Percentiles rank a stretch among this genome's conserved stretches.
Conservation (phyloP, 2,329 filamentous ascomycete species). For the Ascocoryne sarcoides region DNA sequence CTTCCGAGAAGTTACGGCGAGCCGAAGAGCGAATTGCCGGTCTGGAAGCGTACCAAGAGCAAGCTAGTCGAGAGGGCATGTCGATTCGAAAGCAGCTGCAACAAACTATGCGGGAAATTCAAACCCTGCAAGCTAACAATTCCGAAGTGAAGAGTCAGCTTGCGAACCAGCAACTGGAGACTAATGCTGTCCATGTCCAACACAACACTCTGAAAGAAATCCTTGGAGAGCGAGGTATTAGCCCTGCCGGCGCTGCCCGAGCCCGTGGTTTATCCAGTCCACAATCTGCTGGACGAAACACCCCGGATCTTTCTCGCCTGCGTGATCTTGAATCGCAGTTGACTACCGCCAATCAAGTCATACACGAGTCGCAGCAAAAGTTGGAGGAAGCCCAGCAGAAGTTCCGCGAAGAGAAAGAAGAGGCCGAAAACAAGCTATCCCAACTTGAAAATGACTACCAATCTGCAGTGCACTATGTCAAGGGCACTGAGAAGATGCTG, state of each 20-base stretch:
- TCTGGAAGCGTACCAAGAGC: slow-evolving; percentile 93
- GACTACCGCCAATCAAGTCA: slow-evolving; percentile 63
- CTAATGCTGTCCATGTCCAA: slow-evolving; percentile 88
- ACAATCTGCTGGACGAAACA: slow-evolving; percentile 58
- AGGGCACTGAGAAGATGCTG: slow-evolving; percentile 98
- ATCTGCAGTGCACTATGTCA: slow-evolving; percentile 94
- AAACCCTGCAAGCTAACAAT: slow-evolving; percentile 72
- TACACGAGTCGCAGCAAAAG: slow-evolving; percentile 73
- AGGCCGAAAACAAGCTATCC: slow-evolving; percentile 88
- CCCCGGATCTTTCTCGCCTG: slow-evolving; percentile 70
- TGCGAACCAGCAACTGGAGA: slow-evolving; percentile 79
- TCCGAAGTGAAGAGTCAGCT: slow-evolving; percentile 75
- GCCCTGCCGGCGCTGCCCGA: slow-evolving; percentile 61
- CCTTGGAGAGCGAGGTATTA: slow-evolving; percentile 79
- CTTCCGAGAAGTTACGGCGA: slow-evolving; percentile 79
- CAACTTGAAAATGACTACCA: slow-evolving; percentile 97
- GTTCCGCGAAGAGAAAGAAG: slow-evolving; percentile 72
- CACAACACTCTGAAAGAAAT: slow-evolving; percentile 91
- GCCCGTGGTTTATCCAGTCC: slow-evolving; percentile 66
- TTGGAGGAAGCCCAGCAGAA: slow-evolving; percentile 72
- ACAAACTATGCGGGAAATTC: slow-evolving; percentile 70
- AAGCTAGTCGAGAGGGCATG: slow-evolving; percentile 87
- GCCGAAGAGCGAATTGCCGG: slow-evolving; percentile 96
- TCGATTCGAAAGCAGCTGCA: slow-evolving; percentile 86
- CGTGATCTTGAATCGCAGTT: slow-evolving; percentile 86